Evolutionary conservation across 306 rosid species (phyloP), one percentile per base, ranked within the genome.

Genomic region (Aeschynomene evenia): DNA sequence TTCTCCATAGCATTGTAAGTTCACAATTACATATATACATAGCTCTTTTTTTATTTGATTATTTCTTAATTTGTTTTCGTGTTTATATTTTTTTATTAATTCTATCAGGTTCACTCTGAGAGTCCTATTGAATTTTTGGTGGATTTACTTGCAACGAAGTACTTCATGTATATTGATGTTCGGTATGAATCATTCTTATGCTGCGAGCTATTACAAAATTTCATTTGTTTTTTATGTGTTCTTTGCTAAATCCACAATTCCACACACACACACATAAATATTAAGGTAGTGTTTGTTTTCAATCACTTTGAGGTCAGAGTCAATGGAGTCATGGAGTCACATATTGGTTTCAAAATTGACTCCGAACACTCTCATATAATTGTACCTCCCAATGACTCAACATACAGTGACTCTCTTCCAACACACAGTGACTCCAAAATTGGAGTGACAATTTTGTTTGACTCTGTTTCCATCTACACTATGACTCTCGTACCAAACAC

Each of bases 81-180:
- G n/a, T n/a, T n/a, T n/a, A n/a, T 46, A 19, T 9, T 53, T 36
- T 78, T 72, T 22, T 3, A 20, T 51, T 72, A 14, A 23, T 18
- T 40, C 61, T 63, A 46, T 79, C 79, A 90, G 98, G 85, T 84
- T 54, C 46, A 83, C 76, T 81, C 87, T 19, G 22, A 68, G 0
- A 21, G 63, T 51, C 29, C 84, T 0, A 71, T 64, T 50, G 39
- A 55, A 18, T 58, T 77, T 63, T 43, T 84, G 59, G 72, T 85
- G 68, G 91, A 86, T 77, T 80, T 94, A 83, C 91, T 90, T 1
- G 77, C 72, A 31, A 81, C 85, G 0, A 94, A 94, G 77, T 90
- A 94, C 80, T 88, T 88, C 76, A 74, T 79, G 82, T 84, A 90
- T 65, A 71, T 91, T 5, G 96, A 94, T 63, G 82, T 94, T 36